Evolutionary conservation across 2,329 filamentous ascomycete species (phyloP), one percentile per base, ranked within the genome.

Genomic region (Bipolaris gigantea): DNA sequence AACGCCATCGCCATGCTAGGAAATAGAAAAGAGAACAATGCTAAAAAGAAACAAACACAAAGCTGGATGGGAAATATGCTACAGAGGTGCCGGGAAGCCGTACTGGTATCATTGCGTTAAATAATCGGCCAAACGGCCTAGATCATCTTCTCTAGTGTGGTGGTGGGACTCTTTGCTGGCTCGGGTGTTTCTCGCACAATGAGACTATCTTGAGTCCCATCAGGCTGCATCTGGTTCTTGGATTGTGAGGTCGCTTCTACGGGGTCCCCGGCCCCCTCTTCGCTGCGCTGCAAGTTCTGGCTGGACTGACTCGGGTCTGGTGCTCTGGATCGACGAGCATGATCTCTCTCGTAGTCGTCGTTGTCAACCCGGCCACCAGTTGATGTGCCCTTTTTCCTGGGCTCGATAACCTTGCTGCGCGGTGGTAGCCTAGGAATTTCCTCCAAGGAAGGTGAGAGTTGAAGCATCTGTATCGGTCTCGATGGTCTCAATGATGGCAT

Each of bases 81-180:
- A 23, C 23, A 42, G 13, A 27, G 9, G 10, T 18, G 5, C 27
- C 15, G 1, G 16, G 2, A 21, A 30, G n/a, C 30, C 11, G 13
- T 21, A 6, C 27, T 18, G 11, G 18, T 33, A 25, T 21, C 13
- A 5, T 16, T 11, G 21, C 19, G 2, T 4, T 9, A 21, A 7
- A 46, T 15, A 21, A 4, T 13, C 27, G 32, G 30, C 13, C 18
- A n/a, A 23, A 34, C 6, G 42, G 25, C 30, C 19, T 23, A 13
- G 16, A 42, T 13, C 21, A 5, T 18, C 8, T 3, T 35, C 18
- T n/a, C 34, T 40, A 48, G 92, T 92, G 44, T 89, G 88, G 3
- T 72, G 86, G 15, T n/a, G 5, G 47, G 43, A 33, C 49, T 57
- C 19, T 15, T 46, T 38, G 48, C 34, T 33, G 52, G 45, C 35